Evolutionary conservation across 257 asterid genomes (phyloP).

Genomic region (Plantago major): DNA sequence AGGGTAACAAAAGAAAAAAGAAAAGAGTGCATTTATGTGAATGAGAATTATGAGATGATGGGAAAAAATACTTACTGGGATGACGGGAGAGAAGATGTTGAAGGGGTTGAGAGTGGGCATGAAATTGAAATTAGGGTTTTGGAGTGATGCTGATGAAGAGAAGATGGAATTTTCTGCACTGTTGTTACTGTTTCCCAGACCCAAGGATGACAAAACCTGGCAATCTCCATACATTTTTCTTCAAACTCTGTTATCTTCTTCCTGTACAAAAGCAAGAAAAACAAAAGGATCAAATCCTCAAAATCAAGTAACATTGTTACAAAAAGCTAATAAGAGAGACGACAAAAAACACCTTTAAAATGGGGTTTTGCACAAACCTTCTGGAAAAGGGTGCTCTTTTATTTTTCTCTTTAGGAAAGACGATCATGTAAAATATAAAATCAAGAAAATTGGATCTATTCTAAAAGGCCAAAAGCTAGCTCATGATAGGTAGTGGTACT

Average conservation of each 20-base stretch:
- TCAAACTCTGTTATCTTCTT: neutral
- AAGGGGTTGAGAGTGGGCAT: slow-evolving; percentile 70
- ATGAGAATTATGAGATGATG: neutral
- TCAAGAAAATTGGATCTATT: too few species aligned
- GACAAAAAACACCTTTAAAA: neutral
- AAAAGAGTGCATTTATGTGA: neutral
- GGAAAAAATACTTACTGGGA: slow-evolving; percentile 45
- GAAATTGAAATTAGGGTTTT: slow-evolving; percentile 74
- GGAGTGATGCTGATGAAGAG: slow-evolving; percentile 38
- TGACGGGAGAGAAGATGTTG: slow-evolving; percentile 71
- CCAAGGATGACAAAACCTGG: slow-evolving; percentile 75
- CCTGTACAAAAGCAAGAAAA: too few species aligned
- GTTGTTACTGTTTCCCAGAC: slow-evolving; percentile 35
- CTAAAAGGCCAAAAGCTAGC: too few species aligned
- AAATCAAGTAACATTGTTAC: too few species aligned
- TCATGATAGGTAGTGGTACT: too few species aligned
- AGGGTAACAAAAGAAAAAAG: neutral
- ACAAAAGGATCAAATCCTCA: too few species aligned
- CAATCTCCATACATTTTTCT: slow-evolving; percentile 82
- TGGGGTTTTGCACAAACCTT: neutral
- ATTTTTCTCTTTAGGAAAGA: too few species aligned
- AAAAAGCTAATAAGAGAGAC: too few species aligned
- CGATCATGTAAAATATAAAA: too few species aligned
- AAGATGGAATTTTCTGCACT: slow-evolving; percentile 30
- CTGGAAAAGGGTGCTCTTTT: too few species aligned